Percentiles rank a stretch among this genome's conserved stretches.
phyloP scores from a whole-genome alignment of 257 asterid species.

The Lycium barbarum region DNA sequence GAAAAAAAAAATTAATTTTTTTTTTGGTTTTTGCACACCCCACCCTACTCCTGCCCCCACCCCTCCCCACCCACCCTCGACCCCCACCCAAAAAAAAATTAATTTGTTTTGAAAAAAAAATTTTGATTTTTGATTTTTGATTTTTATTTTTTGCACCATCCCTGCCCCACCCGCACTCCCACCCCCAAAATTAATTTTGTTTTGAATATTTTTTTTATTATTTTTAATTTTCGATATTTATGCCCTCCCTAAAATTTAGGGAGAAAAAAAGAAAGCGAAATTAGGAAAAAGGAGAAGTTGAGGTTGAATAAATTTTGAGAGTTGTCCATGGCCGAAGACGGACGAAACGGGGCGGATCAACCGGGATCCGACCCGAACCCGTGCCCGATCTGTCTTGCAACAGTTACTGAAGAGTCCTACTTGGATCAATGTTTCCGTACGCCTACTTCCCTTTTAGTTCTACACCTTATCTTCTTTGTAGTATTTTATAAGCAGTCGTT shows the following conservation, averaged over 20 bases:
- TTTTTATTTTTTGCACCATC: no score
- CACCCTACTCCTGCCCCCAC: no score
- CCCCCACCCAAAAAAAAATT: no score
- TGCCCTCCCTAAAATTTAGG: neutral
- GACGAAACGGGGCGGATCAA: constrained; percentile 34
- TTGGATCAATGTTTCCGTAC: constrained; percentile 79
- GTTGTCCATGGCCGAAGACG: constrained; percentile 38
- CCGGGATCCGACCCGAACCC: constrained; percentile 53
- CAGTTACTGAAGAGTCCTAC: constrained; percentile 59
- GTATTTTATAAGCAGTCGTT: neutral
- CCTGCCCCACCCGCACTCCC: no score
- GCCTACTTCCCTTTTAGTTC: constrained; percentile 17
- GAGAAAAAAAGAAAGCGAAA: neutral
- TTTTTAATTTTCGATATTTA: no score
- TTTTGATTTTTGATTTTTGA: no score
- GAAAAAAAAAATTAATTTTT: no score
- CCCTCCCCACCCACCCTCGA: no score
- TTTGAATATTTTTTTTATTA: no score
- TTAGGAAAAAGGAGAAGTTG: neutral
- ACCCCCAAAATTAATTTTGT: no score
- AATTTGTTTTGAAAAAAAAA: no score
- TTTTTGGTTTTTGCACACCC: no score
- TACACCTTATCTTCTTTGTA: neutral
- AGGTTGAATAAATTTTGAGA: neutral
- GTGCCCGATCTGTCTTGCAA: constrained; percentile 70